Conservation (phyloP, 139 green algal genomes). For the Klebsormidium nitens region DNA sequence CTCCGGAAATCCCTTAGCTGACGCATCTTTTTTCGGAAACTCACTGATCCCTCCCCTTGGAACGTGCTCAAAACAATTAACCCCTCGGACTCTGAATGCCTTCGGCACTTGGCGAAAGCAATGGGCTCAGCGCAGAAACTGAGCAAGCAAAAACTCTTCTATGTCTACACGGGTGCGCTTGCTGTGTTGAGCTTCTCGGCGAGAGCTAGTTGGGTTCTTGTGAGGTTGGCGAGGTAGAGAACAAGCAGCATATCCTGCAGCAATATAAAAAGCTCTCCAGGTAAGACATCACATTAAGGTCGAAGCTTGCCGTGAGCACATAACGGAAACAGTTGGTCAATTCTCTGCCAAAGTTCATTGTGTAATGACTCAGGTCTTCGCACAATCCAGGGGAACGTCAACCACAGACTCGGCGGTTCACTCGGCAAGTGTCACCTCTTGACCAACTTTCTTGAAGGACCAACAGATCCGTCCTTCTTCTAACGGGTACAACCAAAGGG, state of each 20-base stretch:
- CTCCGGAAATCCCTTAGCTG: too few relatives aligned
- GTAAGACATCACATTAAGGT: background rate
- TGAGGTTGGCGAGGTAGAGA: constrained; percentile 81
- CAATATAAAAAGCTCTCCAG: background rate
- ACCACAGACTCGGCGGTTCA: background rate
- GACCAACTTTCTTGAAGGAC: too few relatives aligned
- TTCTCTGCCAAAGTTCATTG: background rate
- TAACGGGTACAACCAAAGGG: background rate
- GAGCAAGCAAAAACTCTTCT: too few relatives aligned
- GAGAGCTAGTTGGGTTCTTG: constrained; percentile 77
- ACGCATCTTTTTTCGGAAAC: too few relatives aligned
- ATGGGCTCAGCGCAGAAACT: too few relatives aligned
- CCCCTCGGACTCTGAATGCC: too few relatives aligned
- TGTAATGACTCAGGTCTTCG: background rate
- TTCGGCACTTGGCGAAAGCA: too few relatives aligned
- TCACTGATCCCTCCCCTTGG: too few relatives aligned
- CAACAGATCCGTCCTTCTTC: too few relatives aligned
- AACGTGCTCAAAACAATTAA: too few relatives aligned
- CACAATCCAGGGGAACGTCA: background rate
- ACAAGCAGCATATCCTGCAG: constrained; percentile 75
- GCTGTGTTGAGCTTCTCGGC: constrained; percentile 71
- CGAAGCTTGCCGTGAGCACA: background rate
- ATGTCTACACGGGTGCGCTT: constrained; percentile 12
- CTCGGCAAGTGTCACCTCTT: too few relatives aligned
- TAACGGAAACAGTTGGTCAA: too few relatives aligned